phyloP scores from a whole-genome alignment of 306 rosid genomes.

The Nissolia schottii region DNA sequence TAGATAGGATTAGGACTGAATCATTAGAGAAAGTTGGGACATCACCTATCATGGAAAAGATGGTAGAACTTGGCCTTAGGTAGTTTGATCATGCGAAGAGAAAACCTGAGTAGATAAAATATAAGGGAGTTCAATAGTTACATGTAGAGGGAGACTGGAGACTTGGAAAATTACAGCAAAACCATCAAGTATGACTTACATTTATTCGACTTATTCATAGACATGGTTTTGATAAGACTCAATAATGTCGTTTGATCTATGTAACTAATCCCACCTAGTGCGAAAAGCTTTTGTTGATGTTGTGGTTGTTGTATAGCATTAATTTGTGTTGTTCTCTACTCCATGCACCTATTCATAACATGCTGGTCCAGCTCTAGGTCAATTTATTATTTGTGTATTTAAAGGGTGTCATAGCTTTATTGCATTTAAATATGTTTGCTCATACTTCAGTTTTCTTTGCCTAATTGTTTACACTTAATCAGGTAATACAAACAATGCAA shows the following conservation, averaged over 20 bases:
- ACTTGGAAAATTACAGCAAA: background rate
- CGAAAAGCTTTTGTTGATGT: background rate
- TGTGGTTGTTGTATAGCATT: background rate
- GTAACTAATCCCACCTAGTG: background rate
- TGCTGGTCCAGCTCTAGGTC: slow-evolving; percentile 13
- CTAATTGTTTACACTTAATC: slow-evolving; percentile 18
- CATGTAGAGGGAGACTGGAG: background rate
- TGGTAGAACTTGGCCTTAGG: background rate
- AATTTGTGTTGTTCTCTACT: background rate
- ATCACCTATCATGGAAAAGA: background rate
- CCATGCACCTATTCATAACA: background rate
- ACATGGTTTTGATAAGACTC: background rate
- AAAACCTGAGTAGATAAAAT: background rate
- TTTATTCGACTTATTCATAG: background rate
- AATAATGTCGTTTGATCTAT: background rate
- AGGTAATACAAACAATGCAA: slow-evolving; percentile 93
- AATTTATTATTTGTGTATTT: background rate
- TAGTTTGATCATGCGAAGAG: background rate
- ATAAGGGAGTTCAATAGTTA: background rate
- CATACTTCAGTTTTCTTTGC: background rate
- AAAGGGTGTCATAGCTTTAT: background rate
- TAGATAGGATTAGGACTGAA: background rate
- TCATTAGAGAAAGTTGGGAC: background rate
- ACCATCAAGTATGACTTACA: background rate
- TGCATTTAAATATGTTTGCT: slow-evolving; percentile 2